Conservation (phyloP, 495 filamentous ascomycete species). For the Daldinia concentrica region DNA sequence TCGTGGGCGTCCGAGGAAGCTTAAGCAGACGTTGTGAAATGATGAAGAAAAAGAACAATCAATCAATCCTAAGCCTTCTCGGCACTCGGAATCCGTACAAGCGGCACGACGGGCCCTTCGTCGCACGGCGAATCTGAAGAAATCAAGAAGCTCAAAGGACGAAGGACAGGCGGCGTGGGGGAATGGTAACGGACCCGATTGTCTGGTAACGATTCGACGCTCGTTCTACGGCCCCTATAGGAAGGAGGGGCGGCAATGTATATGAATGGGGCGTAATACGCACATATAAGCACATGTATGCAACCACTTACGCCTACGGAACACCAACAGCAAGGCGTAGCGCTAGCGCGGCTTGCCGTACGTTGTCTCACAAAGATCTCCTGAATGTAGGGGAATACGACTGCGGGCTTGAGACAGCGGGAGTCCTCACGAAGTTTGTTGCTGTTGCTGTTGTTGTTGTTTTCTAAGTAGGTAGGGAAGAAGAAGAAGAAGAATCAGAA, state of each 20-base stretch:
- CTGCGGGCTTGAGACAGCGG: slow-evolving; percentile 5
- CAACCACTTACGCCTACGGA: slow-evolving; percentile 19
- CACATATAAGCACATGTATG: slow-evolving; percentile 21
- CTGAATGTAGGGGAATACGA: slow-evolving; percentile 4
- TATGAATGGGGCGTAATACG: slow-evolving; percentile 36
- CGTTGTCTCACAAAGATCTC: slow-evolving; percentile 24
- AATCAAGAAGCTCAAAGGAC: background rate
- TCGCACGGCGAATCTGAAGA: background rate
- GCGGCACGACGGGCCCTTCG: background rate
- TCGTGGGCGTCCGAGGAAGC: slow-evolving; percentile 7
- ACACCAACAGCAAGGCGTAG: slow-evolving; percentile 18
- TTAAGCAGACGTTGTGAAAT: slow-evolving; percentile 1
- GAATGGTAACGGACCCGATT: slow-evolving; percentile 26
- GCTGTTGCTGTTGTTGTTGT: background rate
- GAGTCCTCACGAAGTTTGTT: slow-evolving; percentile 2
- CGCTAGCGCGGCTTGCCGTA: slow-evolving; percentile 6
- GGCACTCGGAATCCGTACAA: slow-evolving; percentile 14
- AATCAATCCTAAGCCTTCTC: background rate
- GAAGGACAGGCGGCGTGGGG: slow-evolving; percentile 10
- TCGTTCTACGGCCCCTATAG: slow-evolving; percentile 25
- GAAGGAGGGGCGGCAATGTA: slow-evolving; percentile 32
- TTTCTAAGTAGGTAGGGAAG: background rate
- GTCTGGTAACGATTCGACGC: slow-evolving; percentile 33
- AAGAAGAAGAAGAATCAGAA: background rate
- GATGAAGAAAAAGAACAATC: slow-evolving; percentile 1